Conservation (phyloP, 176 grass and related monocot genomes). For the Carex kokanica region DNA sequence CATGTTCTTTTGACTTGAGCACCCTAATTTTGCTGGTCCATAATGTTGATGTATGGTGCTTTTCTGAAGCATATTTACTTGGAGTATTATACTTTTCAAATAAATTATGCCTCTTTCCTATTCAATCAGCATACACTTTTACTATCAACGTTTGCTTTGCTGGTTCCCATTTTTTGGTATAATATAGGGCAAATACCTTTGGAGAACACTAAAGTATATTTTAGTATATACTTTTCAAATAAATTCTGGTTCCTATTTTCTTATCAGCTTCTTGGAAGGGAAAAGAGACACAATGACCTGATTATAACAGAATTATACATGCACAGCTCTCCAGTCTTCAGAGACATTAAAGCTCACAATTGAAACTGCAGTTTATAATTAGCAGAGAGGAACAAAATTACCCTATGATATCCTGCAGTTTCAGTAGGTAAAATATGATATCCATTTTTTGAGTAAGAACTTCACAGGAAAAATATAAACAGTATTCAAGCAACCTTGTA, state of each 20-base stretch:
- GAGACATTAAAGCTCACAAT: not conserved
- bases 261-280: not conserved
- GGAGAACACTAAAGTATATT: not conserved
- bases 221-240: too few relatives aligned
- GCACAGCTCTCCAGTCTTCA: not conserved
- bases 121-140: not conserved
- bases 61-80: not conserved
- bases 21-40: not conserved
- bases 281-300: not conserved
- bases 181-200: not conserved
- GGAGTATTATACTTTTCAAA: not conserved
- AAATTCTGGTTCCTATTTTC: too few relatives aligned
- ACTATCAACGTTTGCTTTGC: not conserved
- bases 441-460: not conserved
- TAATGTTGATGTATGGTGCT: not conserved
- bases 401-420: not conserved
- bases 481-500: conserved; percentile 59
- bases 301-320: not conserved
- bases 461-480: not conserved
- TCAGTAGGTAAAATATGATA: not conserved
- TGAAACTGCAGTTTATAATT: not conserved
- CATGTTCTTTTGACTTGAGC: not conserved
- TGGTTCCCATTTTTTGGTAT: not conserved
- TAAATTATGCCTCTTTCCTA: not conserved
- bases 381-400: not conserved